Conservation (phyloP, 371 early-diverging fungal species). For the Dichotomocladium elegans region DNA sequence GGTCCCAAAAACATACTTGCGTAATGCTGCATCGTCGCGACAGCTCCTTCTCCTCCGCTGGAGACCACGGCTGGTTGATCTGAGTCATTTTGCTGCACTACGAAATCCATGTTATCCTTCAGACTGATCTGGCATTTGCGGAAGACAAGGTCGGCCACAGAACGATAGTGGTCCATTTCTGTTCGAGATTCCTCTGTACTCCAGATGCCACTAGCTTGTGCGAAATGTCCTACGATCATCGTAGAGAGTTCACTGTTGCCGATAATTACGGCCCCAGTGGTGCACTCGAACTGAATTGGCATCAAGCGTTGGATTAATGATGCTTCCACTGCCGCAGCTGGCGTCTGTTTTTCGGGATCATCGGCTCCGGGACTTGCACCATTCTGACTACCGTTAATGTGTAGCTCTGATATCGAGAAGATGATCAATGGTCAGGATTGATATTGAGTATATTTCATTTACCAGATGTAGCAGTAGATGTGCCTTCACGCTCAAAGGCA, state of each 20-base stretch:
- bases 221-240: constrained; percentile 57
- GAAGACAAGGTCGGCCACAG: constrained; percentile 48
- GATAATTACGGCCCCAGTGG: constrained; percentile 68
- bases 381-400: background rate
- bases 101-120: constrained; percentile 67
- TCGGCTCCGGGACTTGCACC: background rate
- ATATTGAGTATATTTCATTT: no score
- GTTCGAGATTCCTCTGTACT: constrained; percentile 56
- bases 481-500: background rate
- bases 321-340: constrained; percentile 20
- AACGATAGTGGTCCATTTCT: constrained; percentile 57
- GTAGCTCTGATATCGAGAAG: background rate
- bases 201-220: constrained; percentile 62
- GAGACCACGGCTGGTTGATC: no score
- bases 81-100: no score
- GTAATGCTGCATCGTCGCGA: no score
- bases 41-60: no score
- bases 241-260: constrained; percentile 74
- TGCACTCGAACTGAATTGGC: constrained; percentile 71
- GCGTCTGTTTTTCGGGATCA: constrained; percentile 31
- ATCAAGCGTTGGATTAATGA: constrained; percentile 55
- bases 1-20: no score
- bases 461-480: background rate
- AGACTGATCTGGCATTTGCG: constrained; percentile 56
- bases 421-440: background rate